Conservation (phyloP, 331 rosid species). For the Rhamnella rubrinervis region DNA sequence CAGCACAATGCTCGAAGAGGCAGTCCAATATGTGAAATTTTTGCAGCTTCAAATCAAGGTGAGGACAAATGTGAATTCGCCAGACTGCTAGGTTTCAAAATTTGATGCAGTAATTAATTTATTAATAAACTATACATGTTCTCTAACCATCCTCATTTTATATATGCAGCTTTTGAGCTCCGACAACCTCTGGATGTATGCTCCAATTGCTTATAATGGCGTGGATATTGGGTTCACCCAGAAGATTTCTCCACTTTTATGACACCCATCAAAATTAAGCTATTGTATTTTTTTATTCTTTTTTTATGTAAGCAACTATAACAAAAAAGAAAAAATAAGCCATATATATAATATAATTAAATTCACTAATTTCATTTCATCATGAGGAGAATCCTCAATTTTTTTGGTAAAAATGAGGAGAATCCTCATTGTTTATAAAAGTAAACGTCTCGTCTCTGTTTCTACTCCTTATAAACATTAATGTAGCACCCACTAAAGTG, state of each 20-base stretch:
- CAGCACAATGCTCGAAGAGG: slow-evolving; percentile 98
- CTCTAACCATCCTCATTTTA: not conserved
- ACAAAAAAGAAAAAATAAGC: not conserved
- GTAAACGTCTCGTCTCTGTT: not conserved
- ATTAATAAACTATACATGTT: not conserved
- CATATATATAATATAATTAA: not conserved
- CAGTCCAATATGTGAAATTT: slow-evolving; percentile 85
- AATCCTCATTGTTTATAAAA: slow-evolving; percentile 26
- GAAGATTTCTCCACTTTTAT: slow-evolving; percentile 36
- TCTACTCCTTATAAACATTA: not conserved
- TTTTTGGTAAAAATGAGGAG: no score
- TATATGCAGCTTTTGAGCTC: slow-evolving; percentile 76
- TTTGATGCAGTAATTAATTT: not conserved
- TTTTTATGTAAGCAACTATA: not conserved
- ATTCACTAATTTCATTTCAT: not conserved
- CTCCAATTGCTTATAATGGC: slow-evolving; percentile 90
- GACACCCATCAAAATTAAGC: slow-evolving; percentile 14
- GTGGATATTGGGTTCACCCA: slow-evolving; percentile 50
- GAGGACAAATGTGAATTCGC: slow-evolving; percentile 1
- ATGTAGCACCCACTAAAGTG: no score
- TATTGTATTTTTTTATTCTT: slow-evolving; percentile 15
- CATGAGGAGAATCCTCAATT: slow-evolving; percentile 44
- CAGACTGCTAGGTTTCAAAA: not conserved
- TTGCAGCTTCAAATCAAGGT: slow-evolving; percentile 96
- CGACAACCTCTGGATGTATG: slow-evolving; percentile 89